A percentile compares a stretch with the other conserved stretches of the same genome.
phyloP scores from a whole-genome alignment of 345 rosid species.

The Eucalyptus victrix region DNA sequence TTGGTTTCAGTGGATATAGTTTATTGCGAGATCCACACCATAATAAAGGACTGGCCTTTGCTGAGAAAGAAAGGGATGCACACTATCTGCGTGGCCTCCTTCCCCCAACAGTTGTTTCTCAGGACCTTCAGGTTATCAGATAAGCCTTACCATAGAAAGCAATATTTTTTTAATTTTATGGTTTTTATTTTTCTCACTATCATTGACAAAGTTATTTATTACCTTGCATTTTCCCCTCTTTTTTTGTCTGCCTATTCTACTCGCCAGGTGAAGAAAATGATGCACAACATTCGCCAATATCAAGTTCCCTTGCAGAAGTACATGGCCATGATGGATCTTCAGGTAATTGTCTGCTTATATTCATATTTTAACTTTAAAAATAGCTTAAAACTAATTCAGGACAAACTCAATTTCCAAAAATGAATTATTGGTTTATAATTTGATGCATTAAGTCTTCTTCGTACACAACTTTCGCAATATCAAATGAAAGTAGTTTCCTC shows the following conservation, averaged over 20 bases:
- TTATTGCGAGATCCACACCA: slow-evolving; percentile 94
- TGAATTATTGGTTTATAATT: not conserved
- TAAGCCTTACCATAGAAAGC: not conserved
- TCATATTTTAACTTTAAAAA: not conserved
- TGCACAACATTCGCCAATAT: slow-evolving; percentile 79
- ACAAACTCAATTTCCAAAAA: not conserved
- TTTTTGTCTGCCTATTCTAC: not conserved
- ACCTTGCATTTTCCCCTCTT: not conserved
- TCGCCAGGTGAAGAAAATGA: slow-evolving; percentile 73
- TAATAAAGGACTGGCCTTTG: slow-evolving; percentile 94
- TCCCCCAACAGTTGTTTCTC: slow-evolving; percentile 78
- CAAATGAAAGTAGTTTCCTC: not conserved
- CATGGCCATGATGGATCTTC: slow-evolving; percentile 98
- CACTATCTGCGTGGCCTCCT: slow-evolving; percentile 94
- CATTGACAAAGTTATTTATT: not conserved
- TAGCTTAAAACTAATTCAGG: not conserved
- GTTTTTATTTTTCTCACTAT: not conserved
- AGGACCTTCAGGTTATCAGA: slow-evolving; percentile 69
- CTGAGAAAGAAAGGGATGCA: slow-evolving; percentile 71
- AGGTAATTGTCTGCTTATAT: slow-evolving; percentile 22
- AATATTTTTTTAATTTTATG: not conserved
- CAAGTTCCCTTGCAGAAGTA: slow-evolving; percentile 88
- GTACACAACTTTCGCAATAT: not conserved
- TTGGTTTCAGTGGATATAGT: slow-evolving; percentile 63
- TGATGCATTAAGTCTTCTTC: not conserved